Evolutionary conservation across 2,329 filamentous ascomycete species (phyloP).

Genomic region (Pseudogymnoascus sp.): DNA sequence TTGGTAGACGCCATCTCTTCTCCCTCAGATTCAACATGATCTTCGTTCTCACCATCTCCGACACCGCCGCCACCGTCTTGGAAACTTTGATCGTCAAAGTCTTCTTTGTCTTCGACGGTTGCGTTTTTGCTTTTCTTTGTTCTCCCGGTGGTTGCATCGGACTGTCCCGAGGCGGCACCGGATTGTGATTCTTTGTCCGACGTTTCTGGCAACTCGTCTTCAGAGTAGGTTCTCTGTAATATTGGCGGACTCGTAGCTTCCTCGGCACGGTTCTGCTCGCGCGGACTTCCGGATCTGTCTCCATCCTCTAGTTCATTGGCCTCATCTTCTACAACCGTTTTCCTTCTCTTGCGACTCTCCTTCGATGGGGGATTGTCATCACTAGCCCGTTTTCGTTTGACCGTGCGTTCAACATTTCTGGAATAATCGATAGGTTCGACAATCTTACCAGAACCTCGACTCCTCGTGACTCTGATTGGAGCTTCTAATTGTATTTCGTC

Average conservation of each 20-base stretch:
- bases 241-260: neutral
- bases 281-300: neutral
- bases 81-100: neutral
- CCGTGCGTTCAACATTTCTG: neutral
- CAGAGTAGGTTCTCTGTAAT: neutral
- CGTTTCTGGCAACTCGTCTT: neutral
- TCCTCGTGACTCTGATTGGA: neutral
- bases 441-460: neutral
- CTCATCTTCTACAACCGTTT: neutral
- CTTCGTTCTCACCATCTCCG: neutral
- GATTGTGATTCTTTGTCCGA: neutral
- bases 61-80: constrained; percentile 11
- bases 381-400: neutral
- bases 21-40: neutral
- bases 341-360: neutral
- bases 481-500: neutral
- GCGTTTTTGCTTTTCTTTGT: constrained; percentile 8
- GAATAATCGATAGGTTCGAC: neutral
- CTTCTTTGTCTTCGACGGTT: constrained; percentile 3
- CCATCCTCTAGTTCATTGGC: neutral
- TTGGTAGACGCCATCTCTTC: neutral
- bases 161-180: neutral
- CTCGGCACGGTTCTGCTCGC: neutral
- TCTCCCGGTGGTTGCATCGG: neutral
- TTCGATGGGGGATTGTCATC: neutral